Conservation (phyloP, 2,329 filamentous ascomycete genomes). For the Epichloe gansuensis region DNA sequence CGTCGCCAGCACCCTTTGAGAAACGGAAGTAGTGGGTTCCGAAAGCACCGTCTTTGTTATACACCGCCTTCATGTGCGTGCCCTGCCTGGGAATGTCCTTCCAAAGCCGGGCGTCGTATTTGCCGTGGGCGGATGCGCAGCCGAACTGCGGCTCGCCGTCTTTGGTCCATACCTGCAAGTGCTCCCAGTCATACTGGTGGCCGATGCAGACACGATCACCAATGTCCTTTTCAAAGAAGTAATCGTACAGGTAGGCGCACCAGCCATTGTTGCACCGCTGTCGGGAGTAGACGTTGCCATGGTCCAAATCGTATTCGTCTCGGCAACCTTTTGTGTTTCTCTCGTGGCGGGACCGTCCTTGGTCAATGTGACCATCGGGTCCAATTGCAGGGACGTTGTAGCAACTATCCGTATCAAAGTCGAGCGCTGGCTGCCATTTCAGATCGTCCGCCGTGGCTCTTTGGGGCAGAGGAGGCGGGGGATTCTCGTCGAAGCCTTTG, state of each 20-base stretch:
- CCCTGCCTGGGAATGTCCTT: constrained; percentile 16
- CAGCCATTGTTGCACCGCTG: constrained; percentile 30
- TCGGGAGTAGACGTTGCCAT: constrained; percentile 30
- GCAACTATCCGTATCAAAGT: constrained; percentile 25
- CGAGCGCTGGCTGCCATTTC: constrained; percentile 14
- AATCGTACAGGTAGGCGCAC: constrained; percentile 31
- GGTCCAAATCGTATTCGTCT: constrained; percentile 20
- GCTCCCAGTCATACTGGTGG: constrained; percentile 29
- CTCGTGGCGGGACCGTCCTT: constrained; percentile 18
- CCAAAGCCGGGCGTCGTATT: constrained; percentile 13
- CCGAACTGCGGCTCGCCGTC: constrained; percentile 16
- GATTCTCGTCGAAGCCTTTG: constrained; percentile 7
- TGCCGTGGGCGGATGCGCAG: constrained; percentile 19
- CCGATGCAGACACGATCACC: constrained; percentile 15
- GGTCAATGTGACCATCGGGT: constrained; percentile 18
- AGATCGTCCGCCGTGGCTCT: constrained; percentile 11
- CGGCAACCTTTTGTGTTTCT: constrained; percentile 19
- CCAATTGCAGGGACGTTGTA: constrained; percentile 28
- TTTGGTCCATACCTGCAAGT: constrained; percentile 20
- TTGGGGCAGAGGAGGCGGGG: constrained; percentile 11
- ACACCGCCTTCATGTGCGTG: constrained; percentile 22
- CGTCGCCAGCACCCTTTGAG: constrained; percentile 9
- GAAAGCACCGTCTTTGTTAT: constrained; percentile 22
- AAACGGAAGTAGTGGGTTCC: constrained; percentile 23
- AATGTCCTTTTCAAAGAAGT: constrained; percentile 34